A percentile compares a stretch with the other conserved stretches of the same genome.
Evolutionary conservation across 2,329 filamentous ascomycete genomes (phyloP).

Genomic region (Penicillium sp.): DNA sequence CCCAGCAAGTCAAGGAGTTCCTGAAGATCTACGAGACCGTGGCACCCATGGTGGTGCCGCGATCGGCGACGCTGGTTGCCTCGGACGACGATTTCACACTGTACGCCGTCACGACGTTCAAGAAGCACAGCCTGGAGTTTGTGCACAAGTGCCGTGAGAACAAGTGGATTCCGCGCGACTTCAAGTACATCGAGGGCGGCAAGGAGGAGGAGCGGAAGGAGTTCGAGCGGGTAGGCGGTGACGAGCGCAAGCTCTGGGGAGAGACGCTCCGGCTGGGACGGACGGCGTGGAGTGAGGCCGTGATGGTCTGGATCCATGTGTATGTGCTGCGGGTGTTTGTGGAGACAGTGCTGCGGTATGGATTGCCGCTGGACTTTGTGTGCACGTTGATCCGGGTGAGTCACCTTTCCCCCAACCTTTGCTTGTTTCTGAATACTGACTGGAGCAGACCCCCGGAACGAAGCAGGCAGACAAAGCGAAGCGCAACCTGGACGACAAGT

Average conservation of each 20-base stretch:
- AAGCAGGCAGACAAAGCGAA: constrained; percentile 75
- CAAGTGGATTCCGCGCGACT: constrained; percentile 90
- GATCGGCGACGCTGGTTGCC: constrained; percentile 69
- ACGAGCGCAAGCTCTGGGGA: constrained; percentile 86
- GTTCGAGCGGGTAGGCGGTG: constrained; percentile 67
- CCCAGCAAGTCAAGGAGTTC: constrained; percentile 74
- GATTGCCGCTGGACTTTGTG: constrained; percentile 80
- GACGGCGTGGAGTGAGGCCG: constrained; percentile 86
- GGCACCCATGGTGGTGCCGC: constrained; percentile 82
- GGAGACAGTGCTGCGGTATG: constrained; percentile 90
- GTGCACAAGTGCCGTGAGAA: constrained; percentile 83
- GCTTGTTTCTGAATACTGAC: constrained; percentile 52
- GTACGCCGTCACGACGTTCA: constrained; percentile 84
- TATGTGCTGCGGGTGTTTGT: constrained; percentile 88
- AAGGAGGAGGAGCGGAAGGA: constrained; percentile 82
- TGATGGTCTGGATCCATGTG: constrained; percentile 93
- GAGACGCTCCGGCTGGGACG: constrained; percentile 78
- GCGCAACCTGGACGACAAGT: constrained; percentile 70
- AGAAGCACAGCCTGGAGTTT: constrained; percentile 80
- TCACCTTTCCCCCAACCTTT: neutral
- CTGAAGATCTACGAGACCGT: constrained; percentile 80
- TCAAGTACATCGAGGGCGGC: constrained; percentile 83
- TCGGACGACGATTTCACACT: constrained; percentile 83
- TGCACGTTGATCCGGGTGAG: constrained; percentile 72
- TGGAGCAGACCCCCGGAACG: too few relatives aligned